phyloP scores from a whole-genome alignment of 192 early-diverging fungal species.

The Diversispora eburnea region DNA sequence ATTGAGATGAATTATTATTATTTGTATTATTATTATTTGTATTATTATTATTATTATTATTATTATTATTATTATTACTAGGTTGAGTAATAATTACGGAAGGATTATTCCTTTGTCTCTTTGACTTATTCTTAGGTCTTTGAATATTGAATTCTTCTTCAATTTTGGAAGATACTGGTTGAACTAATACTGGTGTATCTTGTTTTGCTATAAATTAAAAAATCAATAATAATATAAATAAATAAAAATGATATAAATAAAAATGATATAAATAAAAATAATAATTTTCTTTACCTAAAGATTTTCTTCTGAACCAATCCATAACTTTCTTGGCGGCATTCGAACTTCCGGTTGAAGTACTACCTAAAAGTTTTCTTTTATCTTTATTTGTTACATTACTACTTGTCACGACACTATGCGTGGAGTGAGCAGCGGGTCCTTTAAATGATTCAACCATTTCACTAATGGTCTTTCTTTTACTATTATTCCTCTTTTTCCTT shows the following conservation, averaged over 20 bases:
- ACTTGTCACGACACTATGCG: conserved; percentile 3
- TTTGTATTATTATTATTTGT: no score
- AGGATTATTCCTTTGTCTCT: conserved; percentile 13
- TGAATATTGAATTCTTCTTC: background rate
- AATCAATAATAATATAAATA: background rate
- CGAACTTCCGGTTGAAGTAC: conserved; percentile 24
- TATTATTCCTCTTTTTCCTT: background rate
- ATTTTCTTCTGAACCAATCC: conserved; percentile 70
- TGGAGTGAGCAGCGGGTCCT: background rate
- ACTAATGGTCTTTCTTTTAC: conserved; percentile 26
- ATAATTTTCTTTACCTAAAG: conserved; percentile 40
- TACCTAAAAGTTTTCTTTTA: conserved; percentile 12
- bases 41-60: background rate
- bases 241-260: background rate
- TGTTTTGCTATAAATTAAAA: conserved; percentile 24
- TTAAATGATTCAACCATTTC: conserved; percentile 29
- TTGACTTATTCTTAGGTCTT: background rate
- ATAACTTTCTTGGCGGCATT: conserved; percentile 66
- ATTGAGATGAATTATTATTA: no score
- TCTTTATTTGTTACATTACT: conserved; percentile 15
- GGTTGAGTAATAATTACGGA: conserved; percentile 13
- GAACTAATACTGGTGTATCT: background rate
- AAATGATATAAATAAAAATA: background rate
- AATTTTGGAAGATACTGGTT: background rate
- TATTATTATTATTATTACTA: conserved; percentile 9